Evolutionary conservation across 2,329 filamentous ascomycete genomes (phyloP).

Genomic region (Trichophyton schoenleinii): DNA sequence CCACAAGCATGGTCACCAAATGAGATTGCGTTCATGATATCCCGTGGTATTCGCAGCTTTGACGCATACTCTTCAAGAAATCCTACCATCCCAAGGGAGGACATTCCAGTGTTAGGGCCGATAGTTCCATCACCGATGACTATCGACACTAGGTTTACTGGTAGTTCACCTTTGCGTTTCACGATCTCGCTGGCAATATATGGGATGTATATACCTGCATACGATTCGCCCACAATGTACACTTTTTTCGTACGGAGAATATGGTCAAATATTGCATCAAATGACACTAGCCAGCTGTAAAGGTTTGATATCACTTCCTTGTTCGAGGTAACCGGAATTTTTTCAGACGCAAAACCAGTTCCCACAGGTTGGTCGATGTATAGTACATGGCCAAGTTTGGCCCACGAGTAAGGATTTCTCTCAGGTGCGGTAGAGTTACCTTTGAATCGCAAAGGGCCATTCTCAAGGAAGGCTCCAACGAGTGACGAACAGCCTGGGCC

Average conservation of each 20-base stretch:
- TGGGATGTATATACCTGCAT: constrained; percentile 28
- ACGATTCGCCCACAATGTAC: constrained; percentile 29
- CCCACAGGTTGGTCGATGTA: constrained; percentile 29
- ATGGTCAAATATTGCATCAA: constrained; percentile 22
- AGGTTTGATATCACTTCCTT: constrained; percentile 22
- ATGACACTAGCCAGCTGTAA: constrained; percentile 21
- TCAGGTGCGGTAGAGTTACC: constrained; percentile 14
- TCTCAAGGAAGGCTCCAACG: constrained; percentile 19
- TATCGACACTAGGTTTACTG: constrained; percentile 24
- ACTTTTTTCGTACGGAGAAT: constrained; percentile 21
- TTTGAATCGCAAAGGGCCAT: constrained; percentile 24
- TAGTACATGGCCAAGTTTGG: constrained; percentile 21
- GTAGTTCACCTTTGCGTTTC: constrained; percentile 17
- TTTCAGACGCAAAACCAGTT: constrained; percentile 23
- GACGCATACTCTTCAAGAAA: constrained; percentile 20
- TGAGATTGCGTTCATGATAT: constrained; percentile 21
- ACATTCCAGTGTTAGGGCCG: constrained; percentile 26
- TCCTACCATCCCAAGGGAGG: constrained; percentile 19
- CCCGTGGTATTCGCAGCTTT: constrained; percentile 18
- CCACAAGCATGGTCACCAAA: constrained; percentile 23
- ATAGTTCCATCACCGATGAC: constrained; percentile 27
- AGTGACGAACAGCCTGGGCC: constrained; percentile 14
- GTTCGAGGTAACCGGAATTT: constrained; percentile 20
- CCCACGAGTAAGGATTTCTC: constrained; percentile 13
- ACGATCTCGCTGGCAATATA: constrained; percentile 26